A percentile compares a stretch with the other conserved stretches of the same genome.
Conservation (phyloP, 2,329 filamentous ascomycete genomes). For the Penicillium sclerotigenum region DNA sequence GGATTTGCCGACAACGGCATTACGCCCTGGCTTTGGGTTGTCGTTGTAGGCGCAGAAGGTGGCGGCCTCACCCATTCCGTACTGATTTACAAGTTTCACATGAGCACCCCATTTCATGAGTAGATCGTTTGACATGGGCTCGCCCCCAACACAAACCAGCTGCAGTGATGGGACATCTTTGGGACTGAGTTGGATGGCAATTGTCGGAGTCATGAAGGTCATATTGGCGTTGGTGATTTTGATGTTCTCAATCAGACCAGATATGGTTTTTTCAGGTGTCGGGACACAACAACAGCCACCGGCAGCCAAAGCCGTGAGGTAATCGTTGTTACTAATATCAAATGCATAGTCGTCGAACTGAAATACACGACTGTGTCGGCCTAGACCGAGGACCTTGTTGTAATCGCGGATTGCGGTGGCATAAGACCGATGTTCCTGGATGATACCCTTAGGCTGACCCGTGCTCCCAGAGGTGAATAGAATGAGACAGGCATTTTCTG, state of each 20-base stretch:
- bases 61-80: not conserved
- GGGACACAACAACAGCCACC: not conserved
- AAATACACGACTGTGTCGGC: not conserved
- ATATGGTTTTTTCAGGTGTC: not conserved
- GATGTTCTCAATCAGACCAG: not conserved
- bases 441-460: not conserved
- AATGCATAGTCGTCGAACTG: not conserved
- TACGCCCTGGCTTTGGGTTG: not conserved
- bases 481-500: not conserved
- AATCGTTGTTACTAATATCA: not conserved
- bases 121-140: not conserved
- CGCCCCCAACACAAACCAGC: not conserved
- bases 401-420: not conserved
- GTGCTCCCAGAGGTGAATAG: not conserved
- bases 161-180: not conserved
- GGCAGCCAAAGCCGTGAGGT: not conserved
- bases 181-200: not conserved
- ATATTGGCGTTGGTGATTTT: not conserved
- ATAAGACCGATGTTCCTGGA: not conserved
- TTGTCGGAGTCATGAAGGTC: not conserved
- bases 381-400: not conserved
- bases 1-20: not conserved
- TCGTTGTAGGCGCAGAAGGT: not conserved
- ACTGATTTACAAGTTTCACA: not conserved
- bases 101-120: not conserved